Conservation (phyloP, 2,329 filamentous ascomycete genomes). For the Botrytis byssoidea region DNA sequence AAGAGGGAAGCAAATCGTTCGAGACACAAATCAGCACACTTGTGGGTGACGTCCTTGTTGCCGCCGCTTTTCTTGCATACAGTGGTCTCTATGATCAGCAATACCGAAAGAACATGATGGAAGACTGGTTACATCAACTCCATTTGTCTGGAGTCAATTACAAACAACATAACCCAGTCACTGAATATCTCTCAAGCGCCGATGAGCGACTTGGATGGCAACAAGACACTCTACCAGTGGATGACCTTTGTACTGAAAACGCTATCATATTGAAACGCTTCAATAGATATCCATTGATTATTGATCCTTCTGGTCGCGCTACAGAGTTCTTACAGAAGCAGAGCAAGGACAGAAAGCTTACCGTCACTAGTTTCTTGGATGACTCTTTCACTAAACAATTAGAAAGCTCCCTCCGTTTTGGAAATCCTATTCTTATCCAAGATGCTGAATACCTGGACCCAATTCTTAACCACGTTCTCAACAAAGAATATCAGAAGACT, state of each 20-base stretch:
- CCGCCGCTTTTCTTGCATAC: constrained; percentile 96
- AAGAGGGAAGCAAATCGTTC: constrained; percentile 95
- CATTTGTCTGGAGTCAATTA: constrained; percentile 88
- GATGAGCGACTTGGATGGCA: constrained; percentile 96
- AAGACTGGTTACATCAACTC: constrained; percentile 95
- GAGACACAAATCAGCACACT: constrained; percentile 97
- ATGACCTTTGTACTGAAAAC: constrained; percentile 97
- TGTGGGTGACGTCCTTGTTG: constrained; percentile 91
- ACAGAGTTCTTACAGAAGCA: constrained; percentile 95
- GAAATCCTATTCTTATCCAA: constrained; percentile 97
- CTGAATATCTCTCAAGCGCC: constrained; percentile 93
- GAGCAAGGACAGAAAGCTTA: constrained; percentile 88
- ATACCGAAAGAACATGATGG: constrained; percentile 95
- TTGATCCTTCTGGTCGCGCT: constrained; percentile 92
- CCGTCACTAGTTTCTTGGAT: constrained; percentile 96
- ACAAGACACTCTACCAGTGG: constrained; percentile 86
- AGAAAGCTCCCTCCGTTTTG: constrained; percentile 94
- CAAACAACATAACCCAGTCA: constrained; percentile 91
- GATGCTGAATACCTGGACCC: constrained; percentile 97
- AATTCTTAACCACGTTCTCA: constrained; percentile 95
- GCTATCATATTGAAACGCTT: constrained; percentile 96
- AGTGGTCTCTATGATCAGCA: constrained; percentile 96
- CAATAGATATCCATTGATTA: constrained; percentile 97
- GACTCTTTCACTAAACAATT: constrained; percentile 98
- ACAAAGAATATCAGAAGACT: constrained; percentile 99